Base-by-base conservation (phyloP, 257 asterid species). In the Fraxinus excelsior region DNA sequence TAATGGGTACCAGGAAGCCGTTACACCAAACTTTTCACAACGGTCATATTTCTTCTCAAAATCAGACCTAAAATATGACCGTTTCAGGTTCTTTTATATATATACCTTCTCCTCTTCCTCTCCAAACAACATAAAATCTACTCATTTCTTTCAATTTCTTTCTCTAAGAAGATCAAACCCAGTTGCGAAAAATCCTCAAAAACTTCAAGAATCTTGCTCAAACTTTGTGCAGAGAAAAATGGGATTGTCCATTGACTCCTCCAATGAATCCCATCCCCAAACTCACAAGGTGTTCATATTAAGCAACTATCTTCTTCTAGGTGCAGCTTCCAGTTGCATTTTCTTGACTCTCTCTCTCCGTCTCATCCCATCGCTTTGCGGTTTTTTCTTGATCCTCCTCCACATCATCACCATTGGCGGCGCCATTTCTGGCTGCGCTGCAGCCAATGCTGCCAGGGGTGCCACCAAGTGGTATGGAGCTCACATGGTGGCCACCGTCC, bases 401-500 rank as follows among this genome's bases (percentile, higher is more conserved):
- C 88, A 86, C 76, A 62, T 82, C 79, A 32, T 84, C 67, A 86
- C 90, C 10, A 84, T 86, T 3, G 83, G 80, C 2, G 90, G 90
- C 0, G 90, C 90, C 21, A 72, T 84, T 11, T 84, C 77, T 2
- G 90, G 90, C n/a, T 86, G 90, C 75, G 94, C 97, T 31, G 92
- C 90, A 4, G 86, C 90, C 1, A 83, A 89, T 10, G 76, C 96
- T 25, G 26, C 85, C 10, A 18, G 84, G 3, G 84, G 90, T 34
- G 90, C 91, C 66, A 88, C 87, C 0, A 89, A 86, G 58, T 84
- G 92, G 93, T 94, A 94, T 78, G 97, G 96, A 32, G 92, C 96
- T 2, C 97, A 92, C 89, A 94, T 91, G 97, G 91, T 88, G 26
- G 90, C 94, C 13, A 91, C 97, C 0, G 99, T 92, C 16, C 88